A percentile compares a stretch with the other conserved stretches of the same genome.
Evolutionary conservation across 768 basidiomycete species (phyloP).

Genomic region (Hericium erinaceus): DNA sequence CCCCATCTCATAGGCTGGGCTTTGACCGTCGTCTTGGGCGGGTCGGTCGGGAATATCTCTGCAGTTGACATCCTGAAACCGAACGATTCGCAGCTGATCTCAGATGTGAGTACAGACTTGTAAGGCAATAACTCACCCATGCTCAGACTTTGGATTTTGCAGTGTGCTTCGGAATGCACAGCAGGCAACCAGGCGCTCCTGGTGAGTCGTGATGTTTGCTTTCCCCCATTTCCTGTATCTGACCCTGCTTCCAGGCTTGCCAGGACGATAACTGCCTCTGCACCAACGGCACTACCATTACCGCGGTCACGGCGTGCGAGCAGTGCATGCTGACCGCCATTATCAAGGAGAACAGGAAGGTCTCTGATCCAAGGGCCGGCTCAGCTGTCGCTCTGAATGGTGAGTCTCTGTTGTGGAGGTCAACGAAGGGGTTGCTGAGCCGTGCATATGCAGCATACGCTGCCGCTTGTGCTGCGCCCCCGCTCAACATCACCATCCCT

Average conservation of each 20-base stretch:
- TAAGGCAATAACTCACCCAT: too few relatives aligned
- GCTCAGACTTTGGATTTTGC: neutral
- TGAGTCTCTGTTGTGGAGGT: constrained; percentile 20
- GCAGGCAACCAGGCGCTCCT: constrained; percentile 17
- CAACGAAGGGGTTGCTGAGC: neutral
- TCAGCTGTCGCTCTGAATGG: constrained; percentile 51
- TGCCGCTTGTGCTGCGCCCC: constrained; percentile 29
- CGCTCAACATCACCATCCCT: constrained; percentile 29
- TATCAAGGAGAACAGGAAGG: constrained; percentile 37
- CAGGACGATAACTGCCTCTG: constrained; percentile 45
- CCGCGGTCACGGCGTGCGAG: constrained; percentile 42
- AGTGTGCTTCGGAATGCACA: constrained; percentile 25
- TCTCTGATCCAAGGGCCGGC: constrained; percentile 46
- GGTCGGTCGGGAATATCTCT: constrained; percentile 25
- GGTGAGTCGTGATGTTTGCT: constrained; percentile 11
- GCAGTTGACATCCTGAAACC: constrained; percentile 38
- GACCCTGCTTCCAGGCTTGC: constrained; percentile 29
- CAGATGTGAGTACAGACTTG: constrained; percentile 17
- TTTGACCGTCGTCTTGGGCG: constrained; percentile 40
- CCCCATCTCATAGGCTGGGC: constrained; percentile 27
- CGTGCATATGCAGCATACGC: constrained; percentile 39
- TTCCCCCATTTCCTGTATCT: neutral
- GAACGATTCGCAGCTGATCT: constrained; percentile 20
- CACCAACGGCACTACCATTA: constrained; percentile 26
- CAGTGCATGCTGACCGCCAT: constrained; percentile 58